phyloP scores from a whole-genome alignment of 805 yeast species.

The Saturnispora ahearnii region DNA sequence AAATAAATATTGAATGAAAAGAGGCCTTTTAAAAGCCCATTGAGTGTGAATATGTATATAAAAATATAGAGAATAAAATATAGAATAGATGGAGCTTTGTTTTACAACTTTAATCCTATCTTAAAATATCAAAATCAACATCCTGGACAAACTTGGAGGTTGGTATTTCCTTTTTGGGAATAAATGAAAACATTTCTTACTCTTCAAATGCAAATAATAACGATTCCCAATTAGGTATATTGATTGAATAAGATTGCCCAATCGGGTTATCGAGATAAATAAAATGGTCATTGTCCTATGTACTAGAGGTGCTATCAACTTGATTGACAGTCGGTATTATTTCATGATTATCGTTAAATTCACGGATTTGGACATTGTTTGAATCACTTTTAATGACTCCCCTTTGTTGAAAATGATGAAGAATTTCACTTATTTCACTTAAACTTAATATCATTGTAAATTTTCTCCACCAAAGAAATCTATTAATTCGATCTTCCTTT shows the following conservation, averaged over 20 bases:
- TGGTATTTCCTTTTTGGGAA: constrained; percentile 1
- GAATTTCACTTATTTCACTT: constrained; percentile 20
- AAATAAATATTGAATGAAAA: neutral
- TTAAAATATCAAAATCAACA: neutral
- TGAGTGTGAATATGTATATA: neutral
- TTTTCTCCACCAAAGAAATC: constrained; percentile 50
- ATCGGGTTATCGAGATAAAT: neutral
- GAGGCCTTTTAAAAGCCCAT: neutral
- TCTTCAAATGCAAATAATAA: neutral
- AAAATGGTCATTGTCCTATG: neutral
- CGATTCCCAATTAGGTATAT: neutral
- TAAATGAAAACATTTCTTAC: neutral
- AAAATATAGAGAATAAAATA: neutral
- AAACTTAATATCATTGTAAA: constrained; percentile 21
- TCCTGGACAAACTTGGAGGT: neutral
- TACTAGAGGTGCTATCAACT: neutral
- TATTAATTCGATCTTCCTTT: constrained; percentile 40
- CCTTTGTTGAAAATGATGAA: constrained; percentile 14
- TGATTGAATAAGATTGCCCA: neutral
- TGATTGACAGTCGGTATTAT: neutral
- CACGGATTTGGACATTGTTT: neutral
- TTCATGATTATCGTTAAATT: neutral
- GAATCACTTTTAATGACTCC: constrained; percentile 9
- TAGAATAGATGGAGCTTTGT: neutral
- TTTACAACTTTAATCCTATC: too few species aligned